Conservation (phyloP, 192 early-diverging fungal genomes). For the Globomyces pollinis-pini region DNA sequence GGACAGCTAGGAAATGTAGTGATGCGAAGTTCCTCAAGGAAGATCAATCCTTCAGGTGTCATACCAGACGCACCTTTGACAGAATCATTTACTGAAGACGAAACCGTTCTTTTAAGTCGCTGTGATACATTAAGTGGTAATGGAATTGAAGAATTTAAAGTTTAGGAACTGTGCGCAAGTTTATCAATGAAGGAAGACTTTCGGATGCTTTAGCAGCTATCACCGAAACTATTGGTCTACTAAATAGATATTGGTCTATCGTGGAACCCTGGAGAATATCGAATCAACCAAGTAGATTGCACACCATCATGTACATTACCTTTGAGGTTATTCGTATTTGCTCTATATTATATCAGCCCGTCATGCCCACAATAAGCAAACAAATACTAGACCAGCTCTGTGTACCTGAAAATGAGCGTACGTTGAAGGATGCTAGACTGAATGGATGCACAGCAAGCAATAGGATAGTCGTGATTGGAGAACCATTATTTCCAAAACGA, state of each 20-base stretch:
- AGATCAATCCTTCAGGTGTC: constrained; percentile 41
- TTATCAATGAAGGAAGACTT: constrained; percentile 17
- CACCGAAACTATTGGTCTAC: constrained; percentile 9
- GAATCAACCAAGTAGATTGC: constrained; percentile 37
- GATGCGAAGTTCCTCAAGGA: constrained; percentile 51
- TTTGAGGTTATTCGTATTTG: constrained; percentile 69
- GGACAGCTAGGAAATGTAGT: constrained; percentile 81
- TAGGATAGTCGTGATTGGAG: too few relatives aligned
- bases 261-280: constrained; percentile 76
- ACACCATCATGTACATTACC: constrained; percentile 65
- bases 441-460: too few relatives aligned
- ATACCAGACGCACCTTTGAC: too few relatives aligned
- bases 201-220: not conserved
- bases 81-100: not conserved
- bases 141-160: constrained; percentile 23
- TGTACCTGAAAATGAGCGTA: too few relatives aligned
- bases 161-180: constrained; percentile 16
- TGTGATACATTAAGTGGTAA: constrained; percentile 21
- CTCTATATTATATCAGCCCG: constrained; percentile 68
- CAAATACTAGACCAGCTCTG: constrained; percentile 65
- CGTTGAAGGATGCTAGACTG: too few relatives aligned
- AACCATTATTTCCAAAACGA: too few relatives aligned
- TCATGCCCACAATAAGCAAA: constrained; percentile 73
- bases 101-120: too few relatives aligned
- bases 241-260: constrained; percentile 65